Conservation (phyloP, 2,329 filamentous ascomycete species). For the Xylariaceae sp. region DNA sequence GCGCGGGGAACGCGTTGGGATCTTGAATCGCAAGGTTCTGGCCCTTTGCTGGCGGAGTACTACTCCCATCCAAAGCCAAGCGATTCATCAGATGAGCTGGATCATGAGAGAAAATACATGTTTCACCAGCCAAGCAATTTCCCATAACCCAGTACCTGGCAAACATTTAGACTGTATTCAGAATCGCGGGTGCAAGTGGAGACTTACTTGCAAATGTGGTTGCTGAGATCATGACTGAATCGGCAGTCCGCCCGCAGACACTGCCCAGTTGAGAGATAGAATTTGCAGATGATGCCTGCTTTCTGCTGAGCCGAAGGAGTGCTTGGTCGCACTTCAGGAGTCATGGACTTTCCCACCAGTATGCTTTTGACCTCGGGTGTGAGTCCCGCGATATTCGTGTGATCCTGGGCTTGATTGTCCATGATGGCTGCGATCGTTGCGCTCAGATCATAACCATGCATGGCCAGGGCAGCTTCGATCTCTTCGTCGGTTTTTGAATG, state of each 20-base stretch:
- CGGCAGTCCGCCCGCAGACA: slow-evolving; percentile 93
- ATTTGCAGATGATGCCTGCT: slow-evolving; percentile 91
- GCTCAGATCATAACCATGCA: slow-evolving; percentile 88
- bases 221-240: slow-evolving; percentile 94
- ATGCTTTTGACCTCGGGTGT: slow-evolving; percentile 61
- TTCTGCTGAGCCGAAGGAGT: slow-evolving; percentile 76
- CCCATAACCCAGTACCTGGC: slow-evolving; percentile 90
- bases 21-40: slow-evolving; percentile 77
- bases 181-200: slow-evolving; percentile 50
- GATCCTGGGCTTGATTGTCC: slow-evolving; percentile 59
- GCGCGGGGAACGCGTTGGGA: slow-evolving; percentile 76
- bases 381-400: slow-evolving; percentile 36
- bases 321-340: slow-evolving; percentile 66
- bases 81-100: slow-evolving; percentile 81
- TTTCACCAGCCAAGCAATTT: slow-evolving; percentile 88
- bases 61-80: slow-evolving; percentile 66
- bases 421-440: slow-evolving; percentile 88
- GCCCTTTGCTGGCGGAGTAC: slow-evolving; percentile 61
- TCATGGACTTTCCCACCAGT: slow-evolving; percentile 86
- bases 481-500: slow-evolving; percentile 89
- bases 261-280: slow-evolving; percentile 92
- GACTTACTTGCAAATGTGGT: slow-evolving; percentile 95
- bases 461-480: slow-evolving; percentile 83
- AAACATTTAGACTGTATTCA: slow-evolving; percentile 39
- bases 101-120: slow-evolving; percentile 96